phyloP scores from a whole-genome alignment of 176 grass and related monocot genomes.

The Oropetium thomaeum region DNA sequence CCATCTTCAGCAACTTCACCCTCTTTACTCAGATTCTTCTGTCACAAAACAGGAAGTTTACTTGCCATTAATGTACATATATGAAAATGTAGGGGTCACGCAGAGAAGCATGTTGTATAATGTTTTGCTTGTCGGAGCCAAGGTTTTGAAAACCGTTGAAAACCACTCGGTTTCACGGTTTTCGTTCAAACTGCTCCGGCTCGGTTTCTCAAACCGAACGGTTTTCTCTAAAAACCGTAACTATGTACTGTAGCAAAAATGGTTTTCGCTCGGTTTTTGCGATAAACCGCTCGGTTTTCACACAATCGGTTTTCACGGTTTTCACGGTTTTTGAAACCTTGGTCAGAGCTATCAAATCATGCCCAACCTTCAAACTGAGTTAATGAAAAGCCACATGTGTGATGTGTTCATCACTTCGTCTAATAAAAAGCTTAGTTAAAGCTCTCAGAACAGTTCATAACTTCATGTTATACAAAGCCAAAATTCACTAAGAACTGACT shows the following conservation, averaged over 20 bases:
- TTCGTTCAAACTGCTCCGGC: too few relatives aligned
- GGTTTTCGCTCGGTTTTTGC: too few relatives aligned
- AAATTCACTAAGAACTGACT: neutral
- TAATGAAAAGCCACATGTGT: neutral
- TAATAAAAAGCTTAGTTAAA: neutral
- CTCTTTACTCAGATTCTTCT: conserved; percentile 36
- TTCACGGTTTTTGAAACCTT: too few relatives aligned
- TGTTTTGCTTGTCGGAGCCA: neutral
- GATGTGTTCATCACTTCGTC: neutral
- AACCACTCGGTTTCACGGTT: too few relatives aligned
- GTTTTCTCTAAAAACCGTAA: too few relatives aligned
- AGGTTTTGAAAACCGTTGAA: too few relatives aligned
- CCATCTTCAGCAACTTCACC: conserved; percentile 47
- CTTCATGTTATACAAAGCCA: neutral
- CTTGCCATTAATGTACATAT: neutral
- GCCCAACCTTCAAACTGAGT: neutral
- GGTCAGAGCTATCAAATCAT: too few relatives aligned
- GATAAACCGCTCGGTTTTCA: too few relatives aligned
- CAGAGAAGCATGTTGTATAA: neutral
- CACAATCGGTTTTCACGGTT: too few relatives aligned
- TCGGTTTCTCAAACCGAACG: too few relatives aligned
- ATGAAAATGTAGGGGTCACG: neutral
- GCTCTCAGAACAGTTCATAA: neutral
- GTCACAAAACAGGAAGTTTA: neutral
- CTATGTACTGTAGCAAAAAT: too few relatives aligned